Evolutionary conservation across 352 stramenopile genomes (phyloP).

Genomic region (Hyaloperonospora brassicae): DNA sequence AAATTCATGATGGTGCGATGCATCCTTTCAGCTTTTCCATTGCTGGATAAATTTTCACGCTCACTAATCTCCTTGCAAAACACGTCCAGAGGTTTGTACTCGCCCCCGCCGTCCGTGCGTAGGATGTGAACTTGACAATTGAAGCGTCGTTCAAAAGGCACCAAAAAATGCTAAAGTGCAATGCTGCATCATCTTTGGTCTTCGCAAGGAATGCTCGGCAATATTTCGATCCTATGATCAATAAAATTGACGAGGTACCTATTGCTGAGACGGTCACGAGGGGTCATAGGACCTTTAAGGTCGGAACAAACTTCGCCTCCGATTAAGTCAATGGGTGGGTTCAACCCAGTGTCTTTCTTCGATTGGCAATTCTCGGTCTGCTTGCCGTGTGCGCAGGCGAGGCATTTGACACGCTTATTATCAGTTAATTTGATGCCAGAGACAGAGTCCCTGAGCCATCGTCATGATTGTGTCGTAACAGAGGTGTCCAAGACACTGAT

Average conservation of each 20-base stretch:
- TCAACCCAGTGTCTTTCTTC: neutral
- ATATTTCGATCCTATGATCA: neutral
- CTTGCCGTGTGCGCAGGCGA: too few relatives aligned
- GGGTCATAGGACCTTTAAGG: neutral
- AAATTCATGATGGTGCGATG: slow-evolving; percentile 10
- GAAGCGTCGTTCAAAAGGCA: neutral
- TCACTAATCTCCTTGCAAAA: neutral
- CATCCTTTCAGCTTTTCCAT: neutral
- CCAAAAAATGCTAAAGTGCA: neutral
- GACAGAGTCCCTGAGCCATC: too few relatives aligned
- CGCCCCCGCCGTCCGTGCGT: neutral
- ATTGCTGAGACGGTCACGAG: neutral
- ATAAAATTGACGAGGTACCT: neutral
- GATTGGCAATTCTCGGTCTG: too few relatives aligned
- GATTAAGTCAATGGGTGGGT: neutral
- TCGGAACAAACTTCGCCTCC: neutral
- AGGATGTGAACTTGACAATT: neutral
- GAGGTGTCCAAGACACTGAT: too few relatives aligned
- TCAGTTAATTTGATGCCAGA: too few relatives aligned
- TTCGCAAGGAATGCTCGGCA: neutral
- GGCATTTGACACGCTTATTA: too few relatives aligned
- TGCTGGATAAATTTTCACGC: neutral
- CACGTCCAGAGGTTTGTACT: neutral
- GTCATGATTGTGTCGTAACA: too few relatives aligned
- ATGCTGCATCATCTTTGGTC: neutral